phyloP scores from a whole-genome alignment of 208 protist genomes.

The Crithidia sp. region DNA sequence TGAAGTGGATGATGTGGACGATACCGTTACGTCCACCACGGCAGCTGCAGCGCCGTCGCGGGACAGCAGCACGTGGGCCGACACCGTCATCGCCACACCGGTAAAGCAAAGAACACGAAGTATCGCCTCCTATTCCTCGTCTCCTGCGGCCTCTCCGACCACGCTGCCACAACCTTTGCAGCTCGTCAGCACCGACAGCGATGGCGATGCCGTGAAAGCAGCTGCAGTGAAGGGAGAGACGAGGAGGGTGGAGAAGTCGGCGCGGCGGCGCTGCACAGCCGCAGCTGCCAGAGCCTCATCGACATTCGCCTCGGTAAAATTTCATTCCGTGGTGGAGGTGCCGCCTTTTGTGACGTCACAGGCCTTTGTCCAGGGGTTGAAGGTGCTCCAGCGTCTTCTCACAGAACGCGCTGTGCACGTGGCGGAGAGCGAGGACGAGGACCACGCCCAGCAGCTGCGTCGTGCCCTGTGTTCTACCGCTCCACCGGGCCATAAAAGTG shows the following conservation, averaged over 20 bases:
- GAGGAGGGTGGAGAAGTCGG: background rate
- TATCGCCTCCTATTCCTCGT: background rate
- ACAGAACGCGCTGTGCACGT: background rate
- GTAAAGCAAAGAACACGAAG: no score
- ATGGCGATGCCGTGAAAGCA: background rate
- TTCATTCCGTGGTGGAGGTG: slow-evolving; percentile 20
- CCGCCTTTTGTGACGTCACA: slow-evolving; percentile 12
- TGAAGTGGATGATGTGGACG: no score
- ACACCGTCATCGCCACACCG: no score
- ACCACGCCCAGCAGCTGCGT: background rate
- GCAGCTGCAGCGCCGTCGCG: no score
- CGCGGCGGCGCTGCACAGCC: slow-evolving; percentile 10
- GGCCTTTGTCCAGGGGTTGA: slow-evolving; percentile 21
- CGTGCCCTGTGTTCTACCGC: background rate
- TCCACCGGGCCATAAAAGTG: no score
- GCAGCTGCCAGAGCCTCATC: slow-evolving; percentile 2
- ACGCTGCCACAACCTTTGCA: background rate
- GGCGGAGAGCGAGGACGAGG: background rate
- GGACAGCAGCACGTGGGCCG: no score
- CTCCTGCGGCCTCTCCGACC: background rate
- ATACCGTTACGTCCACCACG: no score
- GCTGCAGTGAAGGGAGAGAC: background rate
- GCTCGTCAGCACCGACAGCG: background rate
- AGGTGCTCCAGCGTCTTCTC: slow-evolving; percentile 10
- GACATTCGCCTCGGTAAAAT: slow-evolving; percentile 11